Evolutionary conservation across 2,329 filamentous ascomycete species (phyloP), one percentile per base, ranked within the genome.

Genomic region (Leptodontidium sp.): DNA sequence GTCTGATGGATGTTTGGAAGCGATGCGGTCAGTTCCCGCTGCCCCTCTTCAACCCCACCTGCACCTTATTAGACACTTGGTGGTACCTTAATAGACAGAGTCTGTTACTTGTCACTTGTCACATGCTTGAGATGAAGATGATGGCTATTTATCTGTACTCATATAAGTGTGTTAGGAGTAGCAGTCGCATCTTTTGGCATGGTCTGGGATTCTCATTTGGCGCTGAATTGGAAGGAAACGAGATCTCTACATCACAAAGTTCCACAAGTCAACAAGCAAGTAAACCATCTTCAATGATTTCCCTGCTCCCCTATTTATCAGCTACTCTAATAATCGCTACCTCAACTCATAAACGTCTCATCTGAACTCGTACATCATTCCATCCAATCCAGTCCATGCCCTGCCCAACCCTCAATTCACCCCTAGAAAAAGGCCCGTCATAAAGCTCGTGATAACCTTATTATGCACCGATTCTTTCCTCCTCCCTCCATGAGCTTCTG

Each of bases 401-500:
- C 35, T 26, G 14, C 21, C 24, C 32, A 8, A n/a, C 15, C 12
- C 50, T 32, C 6, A 6, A 52, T 53, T n/a, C 26, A 21, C 15
- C 29, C 5, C 24, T 14, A 64, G 29, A 45, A 26, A 61, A 49
- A 29, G 58, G 35, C 32, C 62, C 63, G 40, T 72, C 70, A 71
- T 72, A 70, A 70, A 68, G 69, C 65, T 73, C 70, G 66, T 74
- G 66, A 71, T 64, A 71, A 71, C 69, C 72, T 67, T 73, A 70
- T 69, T 59, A 69, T 74, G 70, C 71, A 71, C 61, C 72, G 38
- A 50, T 45, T 55, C 50, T 59, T 17, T 38, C 47, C 4, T 38
- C n/a, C 26, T 21, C 61, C 17, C 45, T 26, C 15, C 32, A 21
- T 40, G 2, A 35, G 29, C 17, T 40, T 9, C 26, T 12, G 11